phyloP scores from a whole-genome alignment of 2,329 filamentous ascomycete species.

The Hyphodiscus sp. region DNA sequence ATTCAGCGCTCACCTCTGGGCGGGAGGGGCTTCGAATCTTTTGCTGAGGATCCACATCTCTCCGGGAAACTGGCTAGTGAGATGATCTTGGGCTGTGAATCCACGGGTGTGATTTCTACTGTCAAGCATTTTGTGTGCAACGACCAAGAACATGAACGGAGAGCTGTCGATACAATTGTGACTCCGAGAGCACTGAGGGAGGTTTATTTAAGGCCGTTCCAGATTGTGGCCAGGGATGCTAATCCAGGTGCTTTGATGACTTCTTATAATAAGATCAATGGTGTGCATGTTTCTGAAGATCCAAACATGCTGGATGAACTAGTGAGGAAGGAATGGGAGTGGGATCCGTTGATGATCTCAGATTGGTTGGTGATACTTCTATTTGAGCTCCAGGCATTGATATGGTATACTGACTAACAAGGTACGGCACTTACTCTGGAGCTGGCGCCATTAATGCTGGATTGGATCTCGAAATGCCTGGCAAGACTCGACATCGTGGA shows the following conservation, averaged over 20 bases:
- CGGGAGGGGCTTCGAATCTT: slow-evolving; percentile 53
- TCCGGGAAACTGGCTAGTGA: slow-evolving; percentile 48
- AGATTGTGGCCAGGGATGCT: slow-evolving; percentile 46
- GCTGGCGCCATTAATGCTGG: slow-evolving; percentile 27
- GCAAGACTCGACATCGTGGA: slow-evolving; percentile 21
- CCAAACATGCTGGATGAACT: slow-evolving; percentile 43
- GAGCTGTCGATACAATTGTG: slow-evolving; percentile 48
- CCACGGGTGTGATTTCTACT: slow-evolving; percentile 48
- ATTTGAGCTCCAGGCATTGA: background rate
- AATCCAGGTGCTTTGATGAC: slow-evolving; percentile 52
- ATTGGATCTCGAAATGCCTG: slow-evolving; percentile 36
- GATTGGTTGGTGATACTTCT: slow-evolving; percentile 41
- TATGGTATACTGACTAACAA: slow-evolving; percentile 3
- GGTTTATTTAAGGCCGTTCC: slow-evolving; percentile 53
- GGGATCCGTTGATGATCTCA: slow-evolving; percentile 51
- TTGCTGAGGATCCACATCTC: slow-evolving; percentile 52
- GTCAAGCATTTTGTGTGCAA: slow-evolving; percentile 58
- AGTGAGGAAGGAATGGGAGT: slow-evolving; percentile 51
- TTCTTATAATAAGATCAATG: slow-evolving; percentile 53
- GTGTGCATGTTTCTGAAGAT: slow-evolving; percentile 49
- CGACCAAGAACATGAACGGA: slow-evolving; percentile 53
- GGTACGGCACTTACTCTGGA: slow-evolving; percentile 23
- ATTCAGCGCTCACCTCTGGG: slow-evolving; percentile 55
- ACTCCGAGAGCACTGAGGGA: slow-evolving; percentile 51
- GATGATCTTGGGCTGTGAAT: slow-evolving; percentile 49